These are phyloP conservation scores for Diutina ranongensis DNA, from an alignment of 1,139 yeast genomes.

Conservation along the genomic window DNA sequence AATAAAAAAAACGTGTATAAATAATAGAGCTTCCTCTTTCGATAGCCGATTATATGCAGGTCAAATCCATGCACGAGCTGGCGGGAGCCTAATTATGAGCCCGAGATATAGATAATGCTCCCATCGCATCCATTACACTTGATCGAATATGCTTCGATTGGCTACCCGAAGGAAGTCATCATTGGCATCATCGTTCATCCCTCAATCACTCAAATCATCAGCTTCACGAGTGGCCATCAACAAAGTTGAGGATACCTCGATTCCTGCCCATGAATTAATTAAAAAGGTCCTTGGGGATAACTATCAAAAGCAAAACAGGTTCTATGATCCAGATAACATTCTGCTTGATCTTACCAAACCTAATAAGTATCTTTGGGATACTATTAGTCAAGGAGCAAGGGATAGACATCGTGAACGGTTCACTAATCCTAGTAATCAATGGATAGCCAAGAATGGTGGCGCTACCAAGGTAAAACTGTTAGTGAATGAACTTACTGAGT, in stretches of 20 bases:
- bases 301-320: not conserved
- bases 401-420: constrained; percentile 14
- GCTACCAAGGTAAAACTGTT: not conserved
- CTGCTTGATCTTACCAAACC: constrained; percentile 9
- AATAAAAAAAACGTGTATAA: no score
- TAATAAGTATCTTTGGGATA: constrained; percentile 9
- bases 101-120: not conserved
- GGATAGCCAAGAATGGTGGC: constrained; percentile 11
- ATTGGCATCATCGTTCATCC: not conserved
- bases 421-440: constrained; percentile 13
- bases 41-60: no score
- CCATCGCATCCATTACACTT: not conserved
- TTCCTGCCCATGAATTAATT: not conserved
- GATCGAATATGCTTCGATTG: not conserved
- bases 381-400: constrained; percentile 11
- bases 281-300: not conserved
- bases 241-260: not conserved
- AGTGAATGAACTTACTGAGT: not conserved
- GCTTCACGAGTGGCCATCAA: not conserved
- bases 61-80: no score
- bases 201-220: not conserved
- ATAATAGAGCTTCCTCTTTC: no score
- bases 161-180: constrained; percentile 1
- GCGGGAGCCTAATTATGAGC: not conserved
- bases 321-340: constrained; percentile 11